A percentile compares a stretch with the other conserved stretches of the same genome.
phyloP scores from a whole-genome alignment of 148 eudicot genomes.

The Talinum fruticosum region DNA sequence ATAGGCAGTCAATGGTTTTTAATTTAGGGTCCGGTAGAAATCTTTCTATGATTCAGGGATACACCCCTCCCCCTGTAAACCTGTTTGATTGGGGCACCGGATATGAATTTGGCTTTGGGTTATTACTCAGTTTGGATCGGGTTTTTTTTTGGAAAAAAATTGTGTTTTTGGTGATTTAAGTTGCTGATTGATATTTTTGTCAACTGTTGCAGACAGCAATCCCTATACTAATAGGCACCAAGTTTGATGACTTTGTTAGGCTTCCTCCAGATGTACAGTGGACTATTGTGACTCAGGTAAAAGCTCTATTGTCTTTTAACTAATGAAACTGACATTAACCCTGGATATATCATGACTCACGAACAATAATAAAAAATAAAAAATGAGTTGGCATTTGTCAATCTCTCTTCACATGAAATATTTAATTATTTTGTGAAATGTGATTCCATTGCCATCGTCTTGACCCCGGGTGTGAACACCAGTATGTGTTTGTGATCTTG shows the following conservation, averaged over 20 bases:
- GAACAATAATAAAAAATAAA: background rate
- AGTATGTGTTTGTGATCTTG: background rate
- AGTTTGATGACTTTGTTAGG: conserved; percentile 40
- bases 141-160: background rate
- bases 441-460: conserved; percentile 14
- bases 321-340: background rate
- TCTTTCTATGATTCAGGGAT: too few relatives aligned
- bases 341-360: background rate
- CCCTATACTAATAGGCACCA: conserved; percentile 38
- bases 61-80: too few relatives aligned
- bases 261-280: conserved; percentile 43
- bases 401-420: background rate
- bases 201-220: conserved; percentile 33
- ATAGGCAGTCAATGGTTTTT: too few relatives aligned
- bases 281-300: conserved; percentile 54
- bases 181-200: background rate
- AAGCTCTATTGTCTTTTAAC: too few relatives aligned
- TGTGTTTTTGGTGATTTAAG: background rate
- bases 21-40: too few relatives aligned
- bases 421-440: background rate
- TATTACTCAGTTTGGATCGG: too few relatives aligned
- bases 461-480: conserved; percentile 16
- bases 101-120: too few relatives aligned
- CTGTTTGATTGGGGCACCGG: too few relatives aligned
- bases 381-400: background rate